Evolutionary conservation across 1,139 yeast species (phyloP).

Genomic region (Taiozyma sp.): DNA sequence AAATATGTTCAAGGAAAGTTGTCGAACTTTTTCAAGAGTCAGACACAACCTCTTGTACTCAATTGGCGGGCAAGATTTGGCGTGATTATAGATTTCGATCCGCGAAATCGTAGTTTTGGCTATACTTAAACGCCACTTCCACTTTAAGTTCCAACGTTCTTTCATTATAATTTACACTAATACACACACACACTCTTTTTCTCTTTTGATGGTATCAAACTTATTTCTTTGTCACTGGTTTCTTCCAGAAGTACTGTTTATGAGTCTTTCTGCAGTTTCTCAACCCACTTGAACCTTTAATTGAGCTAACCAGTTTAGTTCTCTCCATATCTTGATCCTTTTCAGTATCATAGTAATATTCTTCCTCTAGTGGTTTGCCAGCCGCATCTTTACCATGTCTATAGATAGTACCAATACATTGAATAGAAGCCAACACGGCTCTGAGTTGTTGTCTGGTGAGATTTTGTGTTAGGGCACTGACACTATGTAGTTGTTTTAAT

Average conservation of each 20-base stretch:
- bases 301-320: constrained; percentile 59
- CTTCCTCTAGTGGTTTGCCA: constrained; percentile 89
- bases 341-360: constrained; percentile 85
- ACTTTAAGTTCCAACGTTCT: neutral
- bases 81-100: too few species aligned
- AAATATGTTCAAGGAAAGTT: too few species aligned
- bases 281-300: constrained; percentile 76
- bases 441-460: constrained; percentile 45
- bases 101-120: too few species aligned
- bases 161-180: neutral
- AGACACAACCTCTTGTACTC: too few species aligned
- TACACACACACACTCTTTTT: neutral
- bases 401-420: constrained; percentile 75
- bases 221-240: constrained; percentile 37
- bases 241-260: constrained; percentile 87
- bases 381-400: constrained; percentile 95
- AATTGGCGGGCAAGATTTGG: too few species aligned
- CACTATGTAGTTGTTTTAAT: constrained; percentile 55
- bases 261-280: constrained; percentile 91
- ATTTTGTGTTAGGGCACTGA: constrained; percentile 43
- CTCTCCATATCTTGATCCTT: constrained; percentile 70
- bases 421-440: constrained; percentile 26
- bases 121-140: too few species aligned
- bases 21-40: too few species aligned
- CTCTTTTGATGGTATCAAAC: neutral